Evolutionary conservation across 1,139 yeast genomes (phyloP).

Genomic region (Dujonia santamariae): DNA sequence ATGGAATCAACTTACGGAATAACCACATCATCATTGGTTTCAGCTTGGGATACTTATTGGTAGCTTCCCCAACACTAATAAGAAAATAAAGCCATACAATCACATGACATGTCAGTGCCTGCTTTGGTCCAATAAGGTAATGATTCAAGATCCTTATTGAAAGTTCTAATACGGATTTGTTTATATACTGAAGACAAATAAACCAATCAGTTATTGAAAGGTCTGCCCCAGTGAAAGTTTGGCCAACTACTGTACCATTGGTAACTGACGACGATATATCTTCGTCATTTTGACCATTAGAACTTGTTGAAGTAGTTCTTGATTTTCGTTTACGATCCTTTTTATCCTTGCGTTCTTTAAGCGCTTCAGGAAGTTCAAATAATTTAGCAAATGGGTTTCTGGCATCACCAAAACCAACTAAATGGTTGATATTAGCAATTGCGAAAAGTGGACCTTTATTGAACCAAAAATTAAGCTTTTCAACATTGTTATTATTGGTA

Average conservation of each 20-base stretch:
- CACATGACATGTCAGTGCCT: constrained; percentile 67
- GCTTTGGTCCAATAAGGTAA: constrained; percentile 66
- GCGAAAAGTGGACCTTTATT: constrained; percentile 75
- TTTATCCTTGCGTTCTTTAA: constrained; percentile 68
- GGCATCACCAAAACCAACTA: constrained; percentile 75
- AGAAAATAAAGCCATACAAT: constrained; percentile 71
- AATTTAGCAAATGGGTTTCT: constrained; percentile 71
- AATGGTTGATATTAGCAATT: constrained; percentile 66
- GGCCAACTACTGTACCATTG: constrained; percentile 24
- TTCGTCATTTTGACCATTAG: constrained; percentile 7
- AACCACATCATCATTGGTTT: constrained; percentile 51
- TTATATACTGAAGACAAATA: constrained; percentile 49
- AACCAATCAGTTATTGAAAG: constrained; percentile 59
- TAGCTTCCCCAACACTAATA: constrained; percentile 60
- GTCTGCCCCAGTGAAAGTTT: constrained; percentile 38
- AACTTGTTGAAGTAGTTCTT: constrained; percentile 19
- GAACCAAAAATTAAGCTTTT: constrained; percentile 69
- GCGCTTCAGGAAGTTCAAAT: constrained; percentile 66
- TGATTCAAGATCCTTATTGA: constrained; percentile 63
- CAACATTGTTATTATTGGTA: constrained; percentile 28
- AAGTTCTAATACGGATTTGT: constrained; percentile 63
- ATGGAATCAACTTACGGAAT: constrained; percentile 57
- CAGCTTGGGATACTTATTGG: constrained; percentile 44
- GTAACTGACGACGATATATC: constrained; percentile 10
- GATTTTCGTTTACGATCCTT: constrained; percentile 63